phyloP scores from a whole-genome alignment of 805 yeast species.

The Metahyphopichia silvanorum region DNA sequence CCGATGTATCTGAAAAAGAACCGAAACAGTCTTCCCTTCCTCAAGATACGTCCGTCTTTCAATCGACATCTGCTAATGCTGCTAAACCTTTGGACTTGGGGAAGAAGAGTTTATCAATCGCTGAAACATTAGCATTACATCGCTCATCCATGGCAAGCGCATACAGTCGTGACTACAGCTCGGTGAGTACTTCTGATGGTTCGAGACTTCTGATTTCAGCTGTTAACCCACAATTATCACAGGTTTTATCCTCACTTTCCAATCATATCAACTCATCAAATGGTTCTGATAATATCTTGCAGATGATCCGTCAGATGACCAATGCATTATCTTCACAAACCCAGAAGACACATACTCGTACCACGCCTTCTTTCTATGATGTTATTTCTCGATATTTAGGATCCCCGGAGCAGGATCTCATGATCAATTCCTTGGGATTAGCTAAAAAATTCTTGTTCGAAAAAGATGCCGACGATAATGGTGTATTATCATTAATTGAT shows the following conservation, averaged over 20 bases:
- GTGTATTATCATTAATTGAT: constrained; percentile 21
- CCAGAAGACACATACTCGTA: constrained; percentile 9
- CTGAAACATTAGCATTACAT: constrained; percentile 57
- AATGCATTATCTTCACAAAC: constrained; percentile 20
- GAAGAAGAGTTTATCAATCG: constrained; percentile 45
- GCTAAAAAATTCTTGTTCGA: constrained; percentile 28
- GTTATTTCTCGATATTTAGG: constrained; percentile 18
- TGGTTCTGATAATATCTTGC: constrained; percentile 25
- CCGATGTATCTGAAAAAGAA: not conserved
- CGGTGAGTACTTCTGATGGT: constrained; percentile 19
- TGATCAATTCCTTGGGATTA: constrained; percentile 25
- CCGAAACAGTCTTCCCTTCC: not conserved
- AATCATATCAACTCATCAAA: constrained; percentile 23
- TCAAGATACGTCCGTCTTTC: no score
- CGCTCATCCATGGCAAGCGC: constrained; percentile 41
- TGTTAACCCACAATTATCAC: constrained; percentile 27
- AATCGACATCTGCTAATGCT: no score
- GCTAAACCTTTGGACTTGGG: constrained; percentile 5
- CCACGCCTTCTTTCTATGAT: constrained; percentile 13
- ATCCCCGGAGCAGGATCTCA: constrained; percentile 17
- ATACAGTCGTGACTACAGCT: constrained; percentile 24
- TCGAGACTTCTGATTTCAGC: constrained; percentile 2
- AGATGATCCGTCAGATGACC: constrained; percentile 40
- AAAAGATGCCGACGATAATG: constrained; percentile 12
- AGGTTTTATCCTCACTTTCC: constrained; percentile 28